Conservation (phyloP, 352 stramenopile species). For the Pythium monospermum region DNA sequence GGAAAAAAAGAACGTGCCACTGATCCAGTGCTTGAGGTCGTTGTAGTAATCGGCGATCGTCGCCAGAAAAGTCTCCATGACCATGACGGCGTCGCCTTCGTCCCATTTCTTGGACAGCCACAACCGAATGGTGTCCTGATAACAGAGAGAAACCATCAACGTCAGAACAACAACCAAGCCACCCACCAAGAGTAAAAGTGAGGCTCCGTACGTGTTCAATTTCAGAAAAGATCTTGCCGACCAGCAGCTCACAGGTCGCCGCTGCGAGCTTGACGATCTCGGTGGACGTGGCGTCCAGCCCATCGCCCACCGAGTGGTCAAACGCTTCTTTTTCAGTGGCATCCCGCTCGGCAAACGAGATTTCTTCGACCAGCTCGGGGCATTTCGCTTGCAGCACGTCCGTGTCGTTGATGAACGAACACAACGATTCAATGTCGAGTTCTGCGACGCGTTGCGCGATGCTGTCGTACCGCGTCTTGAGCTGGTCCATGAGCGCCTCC, state of each 20-base stretch:
- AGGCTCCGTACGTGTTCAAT: slow-evolving; percentile 46
- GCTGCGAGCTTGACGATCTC: slow-evolving; percentile 77
- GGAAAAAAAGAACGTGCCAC: slow-evolving; percentile 80
- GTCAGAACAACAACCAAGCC: background rate
- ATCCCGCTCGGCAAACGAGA: slow-evolving; percentile 72
- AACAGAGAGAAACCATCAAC: background rate
- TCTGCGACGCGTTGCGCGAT: slow-evolving; percentile 40
- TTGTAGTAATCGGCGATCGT: slow-evolving; percentile 77
- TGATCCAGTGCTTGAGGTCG: slow-evolving; percentile 74
- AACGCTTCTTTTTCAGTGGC: slow-evolving; percentile 74
- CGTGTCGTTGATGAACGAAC: slow-evolving; percentile 82
- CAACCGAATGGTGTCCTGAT: slow-evolving; percentile 56
- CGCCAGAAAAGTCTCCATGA: slow-evolving; percentile 69
- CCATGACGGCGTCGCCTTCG: slow-evolving; percentile 62
- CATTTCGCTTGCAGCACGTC: slow-evolving; percentile 83
- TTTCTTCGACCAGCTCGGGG: slow-evolving; percentile 74
- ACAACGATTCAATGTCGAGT: slow-evolving; percentile 69
- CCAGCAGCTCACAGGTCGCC: slow-evolving; percentile 54
- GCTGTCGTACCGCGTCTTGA: slow-evolving; percentile 64
- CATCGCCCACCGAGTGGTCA: slow-evolving; percentile 70
- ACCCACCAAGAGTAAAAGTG: background rate
- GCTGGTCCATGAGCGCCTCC: slow-evolving; percentile 61
- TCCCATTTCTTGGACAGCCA: slow-evolving; percentile 87
- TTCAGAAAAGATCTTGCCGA: slow-evolving; percentile 77
- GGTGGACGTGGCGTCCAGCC: slow-evolving; percentile 65